Percentiles rank a stretch among this genome's conserved stretches.
phyloP scores from a whole-genome alignment of 768 basidiomycete genomes.

The Suillus brevipes region DNA sequence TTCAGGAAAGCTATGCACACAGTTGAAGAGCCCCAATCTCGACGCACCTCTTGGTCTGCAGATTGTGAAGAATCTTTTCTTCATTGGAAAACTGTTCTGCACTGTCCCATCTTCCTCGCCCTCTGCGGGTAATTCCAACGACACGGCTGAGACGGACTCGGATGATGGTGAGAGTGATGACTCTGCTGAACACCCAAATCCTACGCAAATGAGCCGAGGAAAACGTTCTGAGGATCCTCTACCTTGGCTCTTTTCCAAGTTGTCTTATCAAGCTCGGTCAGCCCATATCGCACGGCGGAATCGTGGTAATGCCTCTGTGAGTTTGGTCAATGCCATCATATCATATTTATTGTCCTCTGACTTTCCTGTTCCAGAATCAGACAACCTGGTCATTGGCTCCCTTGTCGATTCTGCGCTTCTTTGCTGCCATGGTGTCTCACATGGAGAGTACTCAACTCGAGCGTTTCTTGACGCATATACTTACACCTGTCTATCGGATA shows the following conservation, averaged over 20 bases:
- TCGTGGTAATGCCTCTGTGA: conserved; percentile 45
- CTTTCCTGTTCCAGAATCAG: conserved; percentile 38
- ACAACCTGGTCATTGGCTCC: conserved; percentile 84
- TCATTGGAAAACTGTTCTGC: conserved; percentile 84
- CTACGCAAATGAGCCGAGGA: conserved; percentile 1
- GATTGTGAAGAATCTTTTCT: conserved; percentile 91
- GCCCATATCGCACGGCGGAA: conserved; percentile 72
- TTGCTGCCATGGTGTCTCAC: conserved; percentile 83
- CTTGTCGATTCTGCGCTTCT: conserved; percentile 81
- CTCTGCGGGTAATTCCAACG: conserved; percentile 22
- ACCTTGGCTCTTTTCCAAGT: conserved; percentile 91
- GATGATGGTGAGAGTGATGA: conserved; percentile 26
- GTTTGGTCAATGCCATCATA: conserved; percentile 21
- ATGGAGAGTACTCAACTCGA: conserved; percentile 63
- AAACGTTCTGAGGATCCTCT: conserved; percentile 49
- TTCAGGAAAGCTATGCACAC: conserved; percentile 69
- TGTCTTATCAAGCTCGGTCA: conserved; percentile 84
- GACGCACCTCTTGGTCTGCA: conserved; percentile 76
- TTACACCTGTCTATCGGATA: conserved; percentile 85
- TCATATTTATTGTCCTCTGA: neutral
- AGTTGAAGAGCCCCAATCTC: conserved; percentile 81
- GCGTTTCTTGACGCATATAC: conserved; percentile 76
- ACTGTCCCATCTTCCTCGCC: conserved; percentile 33
- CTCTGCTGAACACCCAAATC: neutral
- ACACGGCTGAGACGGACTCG: conserved; percentile 32